Evolutionary conservation across 768 basidiomycete genomes (phyloP).

Genomic region (Suillus plorans): DNA sequence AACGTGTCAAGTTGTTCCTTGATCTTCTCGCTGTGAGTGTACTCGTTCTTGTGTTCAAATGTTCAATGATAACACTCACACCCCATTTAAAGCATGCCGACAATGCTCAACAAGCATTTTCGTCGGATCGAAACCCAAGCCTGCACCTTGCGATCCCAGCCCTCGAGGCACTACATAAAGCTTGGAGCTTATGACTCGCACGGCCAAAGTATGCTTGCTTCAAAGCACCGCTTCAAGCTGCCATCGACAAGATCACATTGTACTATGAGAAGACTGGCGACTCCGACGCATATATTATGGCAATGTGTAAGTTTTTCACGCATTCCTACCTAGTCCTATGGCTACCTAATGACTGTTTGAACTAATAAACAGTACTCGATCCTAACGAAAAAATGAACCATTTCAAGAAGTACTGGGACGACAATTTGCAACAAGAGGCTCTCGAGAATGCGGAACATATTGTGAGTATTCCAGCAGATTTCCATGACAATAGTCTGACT

Average conservation of each 20-base stretch:
- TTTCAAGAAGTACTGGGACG: slow-evolving; percentile 28
- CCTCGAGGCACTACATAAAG: slow-evolving; percentile 27
- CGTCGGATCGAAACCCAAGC: slow-evolving; percentile 22
- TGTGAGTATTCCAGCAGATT: slow-evolving; percentile 8
- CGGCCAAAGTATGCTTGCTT: slow-evolving; percentile 20
- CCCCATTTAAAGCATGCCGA: slow-evolving; percentile 24
- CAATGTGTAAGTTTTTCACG: slow-evolving; percentile 26
- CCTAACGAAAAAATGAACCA: slow-evolving; percentile 22
- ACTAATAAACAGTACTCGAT: slow-evolving; percentile 20
- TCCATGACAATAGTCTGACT: too few relatives aligned
- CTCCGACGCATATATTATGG: slow-evolving; percentile 32
- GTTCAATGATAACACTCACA: background rate
- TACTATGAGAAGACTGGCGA: slow-evolving; percentile 35
- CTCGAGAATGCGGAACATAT: slow-evolving; percentile 15
- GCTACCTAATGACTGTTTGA: too few relatives aligned
- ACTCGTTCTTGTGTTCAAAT: background rate
- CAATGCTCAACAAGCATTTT: slow-evolving; percentile 31
- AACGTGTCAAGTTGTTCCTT: slow-evolving; percentile 15
- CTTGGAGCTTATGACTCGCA: slow-evolving; percentile 18
- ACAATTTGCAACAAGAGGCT: slow-evolving; percentile 14
- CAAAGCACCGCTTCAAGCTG: slow-evolving; percentile 20
- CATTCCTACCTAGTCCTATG: too few relatives aligned
- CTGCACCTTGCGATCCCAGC: slow-evolving; percentile 31
- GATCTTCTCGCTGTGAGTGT: slow-evolving; percentile 20
- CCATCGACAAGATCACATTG: slow-evolving; percentile 29